A percentile compares a stretch with the other conserved stretches of the same genome.
phyloP scores from a whole-genome alignment of 2,329 filamentous ascomycete species.

The Whalleya microplaca region DNA sequence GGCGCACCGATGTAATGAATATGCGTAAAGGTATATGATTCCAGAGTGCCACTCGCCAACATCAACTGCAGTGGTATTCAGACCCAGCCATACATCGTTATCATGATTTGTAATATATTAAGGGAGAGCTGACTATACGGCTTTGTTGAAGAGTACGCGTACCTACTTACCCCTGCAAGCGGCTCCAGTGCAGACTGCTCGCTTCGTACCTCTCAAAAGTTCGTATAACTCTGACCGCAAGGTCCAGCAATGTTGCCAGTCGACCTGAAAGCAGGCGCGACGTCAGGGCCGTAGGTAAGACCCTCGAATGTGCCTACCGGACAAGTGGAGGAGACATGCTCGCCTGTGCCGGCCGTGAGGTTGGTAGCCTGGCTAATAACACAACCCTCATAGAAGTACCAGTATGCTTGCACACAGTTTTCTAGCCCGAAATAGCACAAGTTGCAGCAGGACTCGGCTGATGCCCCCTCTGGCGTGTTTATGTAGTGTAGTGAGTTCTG shows the following conservation, averaged over 20 bases:
- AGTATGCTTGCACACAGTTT: not conserved
- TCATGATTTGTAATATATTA: too few species aligned
- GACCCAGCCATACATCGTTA: too few species aligned
- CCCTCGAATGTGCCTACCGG: not conserved
- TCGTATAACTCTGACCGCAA: slow-evolving; percentile 1
- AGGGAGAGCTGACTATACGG: too few species aligned
- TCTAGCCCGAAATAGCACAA: not conserved
- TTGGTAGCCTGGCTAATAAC: not conserved
- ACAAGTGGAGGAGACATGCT: not conserved
- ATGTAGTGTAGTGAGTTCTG: not conserved
- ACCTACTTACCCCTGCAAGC: too few species aligned
- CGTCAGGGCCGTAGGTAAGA: slow-evolving; percentile 2
- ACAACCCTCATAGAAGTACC: slow-evolving; percentile 2
- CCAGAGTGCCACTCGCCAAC: too few species aligned
- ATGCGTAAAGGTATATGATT: too few species aligned
- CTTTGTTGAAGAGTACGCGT: too few species aligned
- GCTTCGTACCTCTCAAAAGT: not conserved
- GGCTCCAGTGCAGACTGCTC: too few species aligned
- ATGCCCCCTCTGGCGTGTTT: not conserved
- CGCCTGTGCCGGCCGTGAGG: not conserved
- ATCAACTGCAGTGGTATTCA: too few species aligned
- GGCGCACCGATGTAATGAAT: too few species aligned
- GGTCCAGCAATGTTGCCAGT: slow-evolving; percentile 6
- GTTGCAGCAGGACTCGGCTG: not conserved
- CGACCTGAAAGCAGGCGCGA: not conserved